Percentiles rank a stretch among this genome's conserved stretches.
Evolutionary conservation across 2,329 filamentous ascomycete genomes (phyloP).

Genomic region (Neurospora crassa): DNA sequence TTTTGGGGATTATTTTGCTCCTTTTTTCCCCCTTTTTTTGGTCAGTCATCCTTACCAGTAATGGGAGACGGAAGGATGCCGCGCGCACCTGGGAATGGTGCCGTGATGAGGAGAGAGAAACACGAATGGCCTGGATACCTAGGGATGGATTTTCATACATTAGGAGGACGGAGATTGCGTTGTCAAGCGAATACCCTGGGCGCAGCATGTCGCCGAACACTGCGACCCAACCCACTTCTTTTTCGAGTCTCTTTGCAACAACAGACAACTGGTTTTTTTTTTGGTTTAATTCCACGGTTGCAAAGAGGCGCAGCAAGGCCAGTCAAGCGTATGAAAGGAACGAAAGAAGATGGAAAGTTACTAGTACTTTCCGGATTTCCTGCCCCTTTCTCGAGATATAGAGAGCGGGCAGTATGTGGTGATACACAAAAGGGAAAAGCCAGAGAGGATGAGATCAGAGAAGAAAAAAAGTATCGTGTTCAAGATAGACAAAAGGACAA

Average conservation of each 20-base stretch:
- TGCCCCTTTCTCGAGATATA: background rate
- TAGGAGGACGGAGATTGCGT: background rate
- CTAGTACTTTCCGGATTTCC: background rate
- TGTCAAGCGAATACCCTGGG: constrained; percentile 1
- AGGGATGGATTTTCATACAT: background rate
- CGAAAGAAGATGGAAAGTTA: background rate
- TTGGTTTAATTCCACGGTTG: background rate
- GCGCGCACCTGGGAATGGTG: background rate
- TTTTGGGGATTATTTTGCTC: background rate
- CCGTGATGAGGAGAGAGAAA: background rate
- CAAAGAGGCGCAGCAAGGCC: background rate
- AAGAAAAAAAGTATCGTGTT: background rate
- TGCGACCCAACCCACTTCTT: background rate
- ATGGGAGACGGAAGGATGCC: background rate
- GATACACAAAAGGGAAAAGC: background rate
- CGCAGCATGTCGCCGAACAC: background rate
- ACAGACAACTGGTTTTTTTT: background rate
- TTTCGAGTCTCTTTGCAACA: background rate
- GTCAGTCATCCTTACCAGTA: background rate
- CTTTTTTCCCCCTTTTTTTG: background rate
- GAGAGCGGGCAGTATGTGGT: background rate
- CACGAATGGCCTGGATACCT: background rate
- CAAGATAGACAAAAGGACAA: background rate
- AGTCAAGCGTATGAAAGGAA: constrained; percentile 1
- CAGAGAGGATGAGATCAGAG: background rate